These are phyloP conservation scores for Xenoacremonium recifei DNA, from an alignment of 2,329 filamentous ascomycete species.

Conservation along the genomic window DNA sequence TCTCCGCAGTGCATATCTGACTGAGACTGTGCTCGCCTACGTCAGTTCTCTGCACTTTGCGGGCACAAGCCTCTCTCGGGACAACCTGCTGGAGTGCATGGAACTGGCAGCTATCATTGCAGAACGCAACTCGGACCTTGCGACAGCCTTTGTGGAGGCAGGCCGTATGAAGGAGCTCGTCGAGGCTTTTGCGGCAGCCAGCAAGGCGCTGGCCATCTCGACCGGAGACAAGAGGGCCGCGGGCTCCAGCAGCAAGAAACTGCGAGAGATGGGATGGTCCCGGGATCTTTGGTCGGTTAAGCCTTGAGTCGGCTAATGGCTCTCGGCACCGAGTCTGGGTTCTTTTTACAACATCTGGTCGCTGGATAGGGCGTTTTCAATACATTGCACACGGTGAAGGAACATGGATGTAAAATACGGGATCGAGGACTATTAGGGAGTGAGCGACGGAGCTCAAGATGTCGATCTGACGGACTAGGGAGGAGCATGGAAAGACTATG, in stretches of 20 bases:
- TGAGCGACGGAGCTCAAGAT: too few species aligned
- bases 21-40: constrained; percentile 82
- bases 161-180: constrained; percentile 74
- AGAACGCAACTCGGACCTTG: constrained; percentile 65
- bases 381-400: constrained; percentile 5
- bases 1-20: constrained; percentile 77
- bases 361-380: constrained; percentile 11
- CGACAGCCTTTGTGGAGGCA: constrained; percentile 61
- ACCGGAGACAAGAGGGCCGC: constrained; percentile 53
- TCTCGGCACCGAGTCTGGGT: constrained; percentile 12
- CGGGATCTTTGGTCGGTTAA: constrained; percentile 61
- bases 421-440: too few species aligned
- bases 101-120: constrained; percentile 77
- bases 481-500: too few species aligned
- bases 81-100: constrained; percentile 81
- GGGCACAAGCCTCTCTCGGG: constrained; percentile 70
- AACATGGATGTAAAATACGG: constrained; percentile 12
- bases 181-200: constrained; percentile 72
- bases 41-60: constrained; percentile 78
- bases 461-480: too few species aligned
- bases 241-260: constrained; percentile 55
- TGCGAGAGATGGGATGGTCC: constrained; percentile 62
- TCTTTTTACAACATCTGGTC: constrained; percentile 2
- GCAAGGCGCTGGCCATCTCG: constrained; percentile 65
- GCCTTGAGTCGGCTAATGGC: constrained; percentile 10